Percentiles rank a stretch among this genome's conserved stretches.
Evolutionary conservation across 768 basidiomycete genomes (phyloP).

Genomic region (Suillus clintonianus): DNA sequence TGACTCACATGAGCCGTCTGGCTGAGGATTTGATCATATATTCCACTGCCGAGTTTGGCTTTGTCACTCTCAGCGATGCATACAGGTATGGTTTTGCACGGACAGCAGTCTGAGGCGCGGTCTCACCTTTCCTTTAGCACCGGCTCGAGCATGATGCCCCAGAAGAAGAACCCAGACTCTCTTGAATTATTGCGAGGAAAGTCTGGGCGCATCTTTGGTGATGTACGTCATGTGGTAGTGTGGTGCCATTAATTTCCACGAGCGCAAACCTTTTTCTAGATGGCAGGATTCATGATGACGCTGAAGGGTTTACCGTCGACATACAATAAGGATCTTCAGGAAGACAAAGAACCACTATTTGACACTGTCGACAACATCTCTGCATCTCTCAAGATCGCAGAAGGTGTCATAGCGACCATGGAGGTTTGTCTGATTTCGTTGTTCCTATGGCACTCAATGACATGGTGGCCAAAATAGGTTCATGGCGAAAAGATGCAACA

Average conservation of each 20-base stretch:
- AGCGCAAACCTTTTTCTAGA: conserved; percentile 46
- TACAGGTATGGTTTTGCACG: conserved; percentile 67
- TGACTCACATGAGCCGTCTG: conserved; percentile 92
- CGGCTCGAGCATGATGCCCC: conserved; percentile 99
- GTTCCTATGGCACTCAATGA: neutral
- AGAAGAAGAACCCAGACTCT: conserved; percentile 99
- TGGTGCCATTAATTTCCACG: neutral
- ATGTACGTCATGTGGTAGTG: conserved; percentile 47
- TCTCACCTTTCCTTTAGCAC: conserved; percentile 54
- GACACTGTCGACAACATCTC: conserved; percentile 89
- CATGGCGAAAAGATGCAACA: conserved; percentile 87
- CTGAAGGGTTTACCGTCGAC: conserved; percentile 97
- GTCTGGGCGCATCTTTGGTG: conserved; percentile 91
- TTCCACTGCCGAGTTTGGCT: conserved; percentile 96
- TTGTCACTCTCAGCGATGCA: conserved; percentile 93
- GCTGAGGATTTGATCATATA: conserved; percentile 97
- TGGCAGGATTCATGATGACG: conserved; percentile 97
- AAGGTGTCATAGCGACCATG: conserved; percentile 92
- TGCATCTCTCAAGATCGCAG: conserved; percentile 88
- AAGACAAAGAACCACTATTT: conserved; percentile 97
- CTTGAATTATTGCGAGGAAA: conserved; percentile 95
- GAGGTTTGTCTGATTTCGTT: conserved; percentile 52
- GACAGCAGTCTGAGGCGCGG: neutral
- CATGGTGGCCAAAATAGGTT: conserved; percentile 51
- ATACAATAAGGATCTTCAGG: conserved; percentile 99